Evolutionary conservation across 176 grass and related monocot species (phyloP).

Genomic region (Otatea glauca): DNA sequence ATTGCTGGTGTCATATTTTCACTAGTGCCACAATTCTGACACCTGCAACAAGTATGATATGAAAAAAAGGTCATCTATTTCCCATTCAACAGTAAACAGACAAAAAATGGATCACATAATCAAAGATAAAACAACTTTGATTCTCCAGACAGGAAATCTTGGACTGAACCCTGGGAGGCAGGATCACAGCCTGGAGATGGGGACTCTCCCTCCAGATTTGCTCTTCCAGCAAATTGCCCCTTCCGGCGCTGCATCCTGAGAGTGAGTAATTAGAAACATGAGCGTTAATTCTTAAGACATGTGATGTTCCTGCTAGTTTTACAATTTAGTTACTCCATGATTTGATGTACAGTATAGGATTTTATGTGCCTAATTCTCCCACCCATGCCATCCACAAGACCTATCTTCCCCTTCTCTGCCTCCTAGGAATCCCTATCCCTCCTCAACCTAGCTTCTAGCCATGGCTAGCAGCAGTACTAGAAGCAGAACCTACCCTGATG

Average conservation of each 20-base stretch:
- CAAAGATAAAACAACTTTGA: slow-evolving; percentile 66
- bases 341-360: background rate
- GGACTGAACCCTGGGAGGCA: slow-evolving; percentile 40
- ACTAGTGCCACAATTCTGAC: slow-evolving; percentile 91
- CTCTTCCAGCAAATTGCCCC: slow-evolving; percentile 87
- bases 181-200: slow-evolving; percentile 58
- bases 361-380: background rate
- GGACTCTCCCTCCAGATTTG: slow-evolving; percentile 59
- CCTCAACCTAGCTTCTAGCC: slow-evolving; percentile 29
- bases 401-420: slow-evolving; percentile 6
- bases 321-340: slow-evolving; percentile 26
- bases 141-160: slow-evolving; percentile 65
- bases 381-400: background rate
- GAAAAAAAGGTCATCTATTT: background rate
- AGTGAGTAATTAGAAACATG: slow-evolving; percentile 41
- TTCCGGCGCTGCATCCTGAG: slow-evolving; percentile 83
- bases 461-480: background rate
- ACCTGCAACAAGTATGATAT: slow-evolving; percentile 56
- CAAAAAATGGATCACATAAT: slow-evolving; percentile 31
- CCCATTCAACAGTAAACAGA: slow-evolving; percentile 46
- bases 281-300: slow-evolving; percentile 17
- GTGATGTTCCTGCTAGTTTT: background rate
- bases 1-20: slow-evolving; percentile 85
- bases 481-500: slow-evolving; percentile 18
- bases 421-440: slow-evolving; percentile 20